Conservation (phyloP, 768 basidiomycete species). For the Rhodotorula kratochvilovae region DNA sequence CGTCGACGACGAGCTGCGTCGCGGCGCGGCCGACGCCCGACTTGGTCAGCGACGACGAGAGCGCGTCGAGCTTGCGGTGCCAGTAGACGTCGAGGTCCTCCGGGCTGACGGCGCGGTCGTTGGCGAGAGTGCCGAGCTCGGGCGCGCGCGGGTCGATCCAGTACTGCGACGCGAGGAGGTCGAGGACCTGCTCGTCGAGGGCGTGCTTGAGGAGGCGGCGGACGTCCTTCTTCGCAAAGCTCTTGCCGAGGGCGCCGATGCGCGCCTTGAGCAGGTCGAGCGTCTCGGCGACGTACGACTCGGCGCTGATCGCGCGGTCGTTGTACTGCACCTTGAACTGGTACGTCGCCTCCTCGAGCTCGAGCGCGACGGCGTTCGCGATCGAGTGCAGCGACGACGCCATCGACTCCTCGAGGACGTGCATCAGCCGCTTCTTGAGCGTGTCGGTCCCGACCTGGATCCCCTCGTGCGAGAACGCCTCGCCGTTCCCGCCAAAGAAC, state of each 20-base stretch:
- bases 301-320: conserved; percentile 86
- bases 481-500: conserved; percentile 51
- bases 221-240: conserved; percentile 84
- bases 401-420: conserved; percentile 96
- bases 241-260: conserved; percentile 76
- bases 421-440: conserved; percentile 84
- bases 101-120: conserved; percentile 62
- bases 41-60: conserved; percentile 86
- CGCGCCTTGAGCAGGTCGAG: conserved; percentile 82
- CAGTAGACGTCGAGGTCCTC: conserved; percentile 51
- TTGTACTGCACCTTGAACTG: conserved; percentile 99
- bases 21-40: conserved; percentile 92
- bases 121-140: conserved; percentile 67
- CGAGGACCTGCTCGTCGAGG: conserved; percentile 95
- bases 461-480: conserved; percentile 42
- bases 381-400: conserved; percentile 90
- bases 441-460: conserved; percentile 89
- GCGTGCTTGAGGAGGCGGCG: conserved; percentile 81
- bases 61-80: conserved; percentile 93
- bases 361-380: conserved; percentile 92
- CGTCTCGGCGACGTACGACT: conserved; percentile 96
- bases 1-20: conserved; percentile 90
- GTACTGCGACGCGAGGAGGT: conserved; percentile 92
- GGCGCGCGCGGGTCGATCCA: conserved; percentile 84
- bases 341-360: conserved; percentile 92